phyloP scores from a whole-genome alignment of 2,329 filamentous ascomycete genomes.

The Botryotinia globosa region DNA sequence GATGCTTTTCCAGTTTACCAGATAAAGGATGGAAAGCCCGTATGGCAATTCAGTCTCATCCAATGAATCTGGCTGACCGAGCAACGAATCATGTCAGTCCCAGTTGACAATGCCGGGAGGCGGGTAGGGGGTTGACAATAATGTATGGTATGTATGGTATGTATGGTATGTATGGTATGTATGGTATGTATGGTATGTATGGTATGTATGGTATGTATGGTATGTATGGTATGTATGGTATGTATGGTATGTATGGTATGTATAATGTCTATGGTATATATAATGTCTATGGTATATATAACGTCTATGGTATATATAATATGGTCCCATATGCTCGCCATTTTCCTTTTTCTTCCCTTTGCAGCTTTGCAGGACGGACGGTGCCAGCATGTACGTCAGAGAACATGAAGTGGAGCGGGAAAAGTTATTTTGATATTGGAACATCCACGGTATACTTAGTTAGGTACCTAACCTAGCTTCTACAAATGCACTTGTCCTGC shows the following conservation, averaged over 20 bases:
- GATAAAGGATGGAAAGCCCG: neutral
- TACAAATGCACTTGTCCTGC: too few species aligned
- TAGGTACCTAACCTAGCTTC: too few species aligned
- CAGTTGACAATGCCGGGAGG: neutral
- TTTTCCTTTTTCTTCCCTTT: neutral
- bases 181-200: too few species aligned
- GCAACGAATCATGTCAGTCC: neutral
- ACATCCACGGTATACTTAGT: neutral
- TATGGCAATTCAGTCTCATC: neutral
- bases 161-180: too few species aligned
- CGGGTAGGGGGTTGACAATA: neutral
- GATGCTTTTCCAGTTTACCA: neutral
- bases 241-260: too few species aligned
- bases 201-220: too few species aligned
- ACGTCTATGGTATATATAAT: neutral
- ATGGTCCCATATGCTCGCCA: neutral
- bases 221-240: too few species aligned
- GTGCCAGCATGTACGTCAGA: neutral
- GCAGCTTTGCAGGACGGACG: neutral
- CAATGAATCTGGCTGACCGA: conserved; percentile 11
- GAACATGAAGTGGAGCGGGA: neutral
- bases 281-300: too few species aligned
- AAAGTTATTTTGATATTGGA: neutral
- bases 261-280: too few species aligned
- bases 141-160: neutral